These are phyloP conservation scores for Alternaria gaisen DNA, from an alignment of 2,329 filamentous ascomycete genomes.

Conservation along the genomic window DNA sequence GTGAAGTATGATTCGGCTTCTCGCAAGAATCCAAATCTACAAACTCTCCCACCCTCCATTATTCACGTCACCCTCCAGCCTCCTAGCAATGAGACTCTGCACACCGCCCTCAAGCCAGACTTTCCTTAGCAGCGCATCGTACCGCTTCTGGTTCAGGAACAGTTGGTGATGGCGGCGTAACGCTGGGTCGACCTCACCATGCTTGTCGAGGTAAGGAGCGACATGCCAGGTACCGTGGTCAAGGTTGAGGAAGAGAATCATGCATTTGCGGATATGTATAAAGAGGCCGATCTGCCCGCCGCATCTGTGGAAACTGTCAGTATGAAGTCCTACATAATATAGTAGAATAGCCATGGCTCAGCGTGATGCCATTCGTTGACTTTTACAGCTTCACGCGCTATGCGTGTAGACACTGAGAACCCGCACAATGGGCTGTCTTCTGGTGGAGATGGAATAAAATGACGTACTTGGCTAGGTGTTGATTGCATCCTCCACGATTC, in stretches of 20 bases:
- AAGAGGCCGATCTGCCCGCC: conserved; percentile 91
- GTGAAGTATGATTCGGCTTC: background rate
- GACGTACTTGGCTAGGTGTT: conserved; percentile 85
- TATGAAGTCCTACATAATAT: background rate
- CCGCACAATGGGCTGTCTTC: too few relatives aligned
- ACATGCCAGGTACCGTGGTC: conserved; percentile 82
- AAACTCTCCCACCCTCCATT: conserved; percentile 94
- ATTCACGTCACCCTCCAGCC: conserved; percentile 94
- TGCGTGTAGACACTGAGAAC: too few relatives aligned
- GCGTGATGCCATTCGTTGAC: background rate
- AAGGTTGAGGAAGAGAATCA: conserved; percentile 85
- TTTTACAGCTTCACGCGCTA: background rate
- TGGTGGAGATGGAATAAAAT: background rate
- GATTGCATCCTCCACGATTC: conserved; percentile 72
- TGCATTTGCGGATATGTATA: conserved; percentile 96
- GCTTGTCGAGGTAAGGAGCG: conserved; percentile 93
- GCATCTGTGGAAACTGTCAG: conserved; percentile 66
- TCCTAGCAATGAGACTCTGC: conserved; percentile 86
- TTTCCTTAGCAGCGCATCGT: conserved; percentile 85
- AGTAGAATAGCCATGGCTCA: conserved; percentile 20
- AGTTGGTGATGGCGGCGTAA: conserved; percentile 85
- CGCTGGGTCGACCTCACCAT: conserved; percentile 94
- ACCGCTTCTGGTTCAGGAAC: conserved; percentile 91
- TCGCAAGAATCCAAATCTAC: conserved; percentile 28
- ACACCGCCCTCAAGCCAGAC: conserved; percentile 89